Percentiles rank a stretch among this genome's conserved stretches.
Evolutionary conservation across 176 grass and related monocot genomes (phyloP).

Genomic region (Aechmea fasciata): DNA sequence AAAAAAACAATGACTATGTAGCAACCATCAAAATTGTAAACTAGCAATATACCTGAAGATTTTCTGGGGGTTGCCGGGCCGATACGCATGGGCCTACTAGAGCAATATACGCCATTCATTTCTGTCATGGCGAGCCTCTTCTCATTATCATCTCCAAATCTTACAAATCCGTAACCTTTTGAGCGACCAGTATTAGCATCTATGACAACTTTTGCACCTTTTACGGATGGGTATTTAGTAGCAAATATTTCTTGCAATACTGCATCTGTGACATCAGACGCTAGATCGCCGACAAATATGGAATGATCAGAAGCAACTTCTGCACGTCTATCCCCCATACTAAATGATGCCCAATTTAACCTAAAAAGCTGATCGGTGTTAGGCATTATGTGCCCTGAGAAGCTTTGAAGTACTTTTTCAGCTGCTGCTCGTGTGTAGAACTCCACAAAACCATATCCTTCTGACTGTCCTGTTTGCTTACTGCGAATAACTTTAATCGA

Average conservation of each 20-base stretch:
- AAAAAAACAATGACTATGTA: no score
- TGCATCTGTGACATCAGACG: slow-evolving; percentile 58
- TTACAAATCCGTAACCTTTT: slow-evolving; percentile 63
- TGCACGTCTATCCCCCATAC: slow-evolving; percentile 49
- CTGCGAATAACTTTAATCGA: slow-evolving; percentile 66
- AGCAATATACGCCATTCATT: slow-evolving; percentile 66
- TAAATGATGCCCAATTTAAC: slow-evolving; percentile 67
- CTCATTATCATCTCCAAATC: slow-evolving; percentile 48
- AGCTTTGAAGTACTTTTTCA: slow-evolving; percentile 56
- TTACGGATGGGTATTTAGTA: slow-evolving; percentile 39
- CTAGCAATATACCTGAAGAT: slow-evolving; percentile 38
- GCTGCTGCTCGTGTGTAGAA: slow-evolving; percentile 48
- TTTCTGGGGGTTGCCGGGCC: slow-evolving; percentile 60
- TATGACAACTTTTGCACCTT: slow-evolving; percentile 66
- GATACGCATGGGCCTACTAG: slow-evolving; percentile 47
- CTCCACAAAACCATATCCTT: slow-evolving; percentile 67
- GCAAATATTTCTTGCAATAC: slow-evolving; percentile 48
- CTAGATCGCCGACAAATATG: slow-evolving; percentile 62
- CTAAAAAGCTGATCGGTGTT: slow-evolving; percentile 54
- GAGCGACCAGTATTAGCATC: slow-evolving; percentile 63
- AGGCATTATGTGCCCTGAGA: slow-evolving; percentile 51
- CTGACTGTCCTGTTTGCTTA: slow-evolving; percentile 57
- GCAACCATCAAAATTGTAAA: neutral
- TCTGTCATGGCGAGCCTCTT: slow-evolving; percentile 47
- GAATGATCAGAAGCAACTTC: slow-evolving; percentile 63